Base-by-base conservation (phyloP, 108 stramenopile species). In the Craspedostauros australis region DNA sequence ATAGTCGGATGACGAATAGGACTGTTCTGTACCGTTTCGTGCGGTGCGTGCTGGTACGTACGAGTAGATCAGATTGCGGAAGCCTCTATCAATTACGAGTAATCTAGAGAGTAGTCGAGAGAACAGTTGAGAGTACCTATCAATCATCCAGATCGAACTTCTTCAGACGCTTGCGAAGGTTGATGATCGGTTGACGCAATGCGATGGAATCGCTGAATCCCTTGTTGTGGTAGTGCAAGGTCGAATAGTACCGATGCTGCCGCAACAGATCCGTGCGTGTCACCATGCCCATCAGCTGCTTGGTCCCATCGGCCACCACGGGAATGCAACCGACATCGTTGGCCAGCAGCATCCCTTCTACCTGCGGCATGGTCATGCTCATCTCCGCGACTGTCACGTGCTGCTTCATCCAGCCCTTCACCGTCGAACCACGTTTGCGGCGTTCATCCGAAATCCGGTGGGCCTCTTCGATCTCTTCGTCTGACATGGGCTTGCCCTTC, bases 331-430 rank as follows among this genome's bases (percentile, higher is more conserved):
- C 88, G 8, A 90, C 81, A 62, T 88, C 91, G 30, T 67, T 82
- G 31, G 82, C 86, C 34, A 93, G 49, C 19, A 93, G 64, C 46
- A 93, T 73, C 8, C 66, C 64, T 54, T 92, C 90, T 1, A 86
- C 84, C 46, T 93, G 86, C 1, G 77, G 66, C 91, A 93, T 87
- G 8, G 91, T 93, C 27, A 46, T 49, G 56, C 72, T 72, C 0
- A 75, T 80, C 34, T 80, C 81, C 6, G 82, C 84, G n/a, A 69
- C 63, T 50, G 70, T 64, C 40, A 93, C 82, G 54, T 93, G 84
- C 50, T 93, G 84, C 29, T 82, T 80, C 91, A 93, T 93, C 91
- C 91, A 93, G 15, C 76, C 91, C 62, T 93, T 93, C 18, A 93
- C 64, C 25, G 89, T 75, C 44, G 82, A 77, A 20, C 80, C 82